Conservation (phyloP, 2,329 filamentous ascomycete species). For the Cladosporium halotolerans region DNA sequence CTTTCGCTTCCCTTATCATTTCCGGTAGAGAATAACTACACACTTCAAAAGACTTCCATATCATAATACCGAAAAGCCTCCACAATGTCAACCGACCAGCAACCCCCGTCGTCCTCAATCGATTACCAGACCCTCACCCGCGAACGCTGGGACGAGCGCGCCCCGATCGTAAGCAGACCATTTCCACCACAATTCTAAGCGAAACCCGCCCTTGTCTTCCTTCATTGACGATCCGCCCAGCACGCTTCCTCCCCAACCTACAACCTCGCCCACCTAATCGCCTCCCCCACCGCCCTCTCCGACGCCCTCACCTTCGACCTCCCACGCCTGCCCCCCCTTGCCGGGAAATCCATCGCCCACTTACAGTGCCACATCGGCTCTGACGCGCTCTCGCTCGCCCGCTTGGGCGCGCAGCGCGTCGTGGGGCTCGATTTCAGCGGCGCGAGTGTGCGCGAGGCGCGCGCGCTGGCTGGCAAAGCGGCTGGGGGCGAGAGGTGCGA, state of each 20-base stretch:
- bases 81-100: no score
- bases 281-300: slow-evolving; percentile 14
- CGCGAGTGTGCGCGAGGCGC: slow-evolving; percentile 14
- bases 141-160: slow-evolving; percentile 20
- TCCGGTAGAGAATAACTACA: no score
- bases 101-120: not conserved
- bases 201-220: no score
- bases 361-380: slow-evolving; percentile 22
- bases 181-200: not conserved
- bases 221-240: not conserved
- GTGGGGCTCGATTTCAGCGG: slow-evolving; percentile 18
- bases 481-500: slow-evolving; percentile 13
- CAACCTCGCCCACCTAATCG: slow-evolving; percentile 7
- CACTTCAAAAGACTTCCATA: no score
- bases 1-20: no score
- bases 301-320: slow-evolving; percentile 17
- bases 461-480: slow-evolving; percentile 12
- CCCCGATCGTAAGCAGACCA: slow-evolving; percentile 1
- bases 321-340: slow-evolving; percentile 14
- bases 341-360: slow-evolving; percentile 13
- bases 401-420: slow-evolving; percentile 17
- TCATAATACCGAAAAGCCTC: no score
- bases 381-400: slow-evolving; percentile 20
- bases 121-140: slow-evolving; percentile 16
- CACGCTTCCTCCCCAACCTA: slow-evolving; percentile 17